Evolutionary conservation across 139 green algal genomes (phyloP), one percentile per base, ranked within the genome.

Genomic region (Spirogloea muscicola): DNA sequence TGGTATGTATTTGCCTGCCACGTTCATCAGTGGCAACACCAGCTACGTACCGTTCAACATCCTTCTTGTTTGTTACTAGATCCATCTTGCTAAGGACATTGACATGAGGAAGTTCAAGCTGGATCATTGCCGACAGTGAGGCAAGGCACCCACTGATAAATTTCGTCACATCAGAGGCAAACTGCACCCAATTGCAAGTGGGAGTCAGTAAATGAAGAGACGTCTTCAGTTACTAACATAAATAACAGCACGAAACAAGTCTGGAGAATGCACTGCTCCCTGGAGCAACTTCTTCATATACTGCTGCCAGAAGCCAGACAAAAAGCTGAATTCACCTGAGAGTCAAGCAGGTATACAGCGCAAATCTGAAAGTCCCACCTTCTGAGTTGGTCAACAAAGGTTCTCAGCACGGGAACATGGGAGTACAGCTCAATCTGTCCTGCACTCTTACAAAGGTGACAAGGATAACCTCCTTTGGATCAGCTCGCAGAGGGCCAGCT

Each of bases 381-480:
- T 49, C 82, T 83, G 38, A 98, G 82, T 37, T 84, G 93, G 38
- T 96, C 86, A 7, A 94, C 89, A 37, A 99, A 90, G 3, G 84
- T 88, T 16, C 86, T 68, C 72, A 98, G 93, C 18, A 95, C 88
- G 25, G 75, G 77, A 2, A 93, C 74, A 80, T 98, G 92, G 55
- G 88, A 95, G 86, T 97, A 99, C 52, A 99, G 89, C 89, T 99
- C 94, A 6, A 98, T 96, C 84, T 98, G 93, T 4, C 94, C 94
- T 6, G 94, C 90, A 78, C 27, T 18, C 1, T 7, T 16, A 6
- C 62, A 71, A 6, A n/a, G n/a, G n/a, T n/a, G n/a, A n/a, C n/a
- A n/a, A n/a, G n/a, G n/a, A n/a, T n/a, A n/a, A n/a, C n/a, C n/a
- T n/a, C n/a, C n/a, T n/a, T n/a, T n/a, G n/a, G n/a, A n/a, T n/a